Base-by-base conservation (phyloP, 441 rosid genomes). In the Adansonia grandidieri region DNA sequence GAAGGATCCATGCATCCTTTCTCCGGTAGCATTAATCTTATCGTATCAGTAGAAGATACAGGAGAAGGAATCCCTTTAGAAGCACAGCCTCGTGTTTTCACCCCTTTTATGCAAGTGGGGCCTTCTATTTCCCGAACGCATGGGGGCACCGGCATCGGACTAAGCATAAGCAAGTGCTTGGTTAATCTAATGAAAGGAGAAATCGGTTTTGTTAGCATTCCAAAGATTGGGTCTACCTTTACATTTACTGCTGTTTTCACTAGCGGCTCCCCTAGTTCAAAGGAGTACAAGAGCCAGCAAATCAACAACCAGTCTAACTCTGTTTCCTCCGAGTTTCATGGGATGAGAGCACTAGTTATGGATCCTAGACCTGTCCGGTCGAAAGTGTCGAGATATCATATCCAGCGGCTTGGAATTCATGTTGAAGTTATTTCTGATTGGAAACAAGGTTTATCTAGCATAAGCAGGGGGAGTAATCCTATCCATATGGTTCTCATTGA, bases 141-240 rank as follows among this genome's bases (percentile, higher is more conserved):
- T 57, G 98, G 98, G 44, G 98, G 98, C 72, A 95, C 98, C 6
- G 98, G 98, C 6, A 95, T 95, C 71, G 98, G 98, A 53, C 90
- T 95, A 44, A 95, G 98, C 88, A 95, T 95, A 84, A 93, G 98
- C 91, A 95, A 95, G 85, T 90, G 88, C 82, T 84, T 95, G 84
- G 98, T 93, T 68, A 85, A 87, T 63, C 95, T 91, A 73, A 93
- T 93, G 98, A 87, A 88, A 77, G 98, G 98, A 51, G 96, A 95
- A 73, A 92, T 95, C 65, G 97, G 96, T 62, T 95, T 95, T 63
- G 91, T 84, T 50, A 93, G 98, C 83, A 79, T 80, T 60, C 98
- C 93, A 11, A 85, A 85, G 78, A 80, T 85, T 11, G 98, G 98
- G 2, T 93, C 98, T 44, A 95, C 97, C 65, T 95, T 95, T 80